Base-by-base conservation (phyloP, 768 basidiomycete genomes). In the Boletus patriciae region DNA sequence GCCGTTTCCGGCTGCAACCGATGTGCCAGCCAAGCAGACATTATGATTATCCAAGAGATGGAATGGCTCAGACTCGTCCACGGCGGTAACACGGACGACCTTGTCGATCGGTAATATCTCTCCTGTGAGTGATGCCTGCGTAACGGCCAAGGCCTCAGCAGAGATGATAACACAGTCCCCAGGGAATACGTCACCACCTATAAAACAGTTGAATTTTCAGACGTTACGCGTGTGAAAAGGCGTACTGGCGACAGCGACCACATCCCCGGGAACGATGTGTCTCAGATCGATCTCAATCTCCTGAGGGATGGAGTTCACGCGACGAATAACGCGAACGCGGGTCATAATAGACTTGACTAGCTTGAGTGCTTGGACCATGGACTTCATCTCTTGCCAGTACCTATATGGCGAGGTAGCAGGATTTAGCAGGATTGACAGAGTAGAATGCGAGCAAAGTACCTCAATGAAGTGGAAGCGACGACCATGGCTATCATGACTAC, bases 51-150 rank as follows among this genome's bases (percentile, higher is more conserved):
- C 61, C 54, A 73, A 61, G 41, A 74, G 66, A 52, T 68, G 57
- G 44, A 75, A 64, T 4, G 50, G 45, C 9, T 66, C 62, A 15
- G 62, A 62, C 23, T 58, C 60, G 38, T 60, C 49, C 31, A 51
- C 33, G 6, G 63, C 43, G 19, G 43, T 54, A 16, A 62, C 37
- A 19, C 71, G 65, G 18, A 60, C 40, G 27, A 33, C 38, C 54
- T 74, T 74, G 41, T 74, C 73, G 27, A 75, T 45, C n/a, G 73
- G 73, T 44, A 74, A 27, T 46, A 74, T 58, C 63, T 74, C 73
- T 40, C 73, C 73, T 15, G 73, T 74, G 54, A 74, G 70, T 6
- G 73, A 74, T 3, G 74, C 74, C 46, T 74, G 73, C 6, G 73
- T 60, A 29, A 73, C n/a, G 12, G 73, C 57, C 51, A 74, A 41